Evolutionary conservation across 192 early-diverging fungal species (phyloP), one percentile per base, ranked within the genome.

Genomic region (Backusella morwellensis): DNA sequence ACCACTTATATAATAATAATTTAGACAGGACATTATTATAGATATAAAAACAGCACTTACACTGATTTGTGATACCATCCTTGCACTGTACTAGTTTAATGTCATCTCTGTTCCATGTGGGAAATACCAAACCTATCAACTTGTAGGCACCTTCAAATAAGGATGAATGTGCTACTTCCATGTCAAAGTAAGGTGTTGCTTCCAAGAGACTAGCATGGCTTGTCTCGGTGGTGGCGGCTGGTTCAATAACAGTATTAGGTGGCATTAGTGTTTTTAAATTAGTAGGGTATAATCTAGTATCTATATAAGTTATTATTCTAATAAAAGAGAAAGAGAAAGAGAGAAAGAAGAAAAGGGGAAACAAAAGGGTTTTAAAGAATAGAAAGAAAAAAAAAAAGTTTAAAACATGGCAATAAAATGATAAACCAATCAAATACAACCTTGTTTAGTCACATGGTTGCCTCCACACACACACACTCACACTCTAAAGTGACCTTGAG

Each of bases 11-110:
- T 14, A 59, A 59, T 59, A 23, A 19, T 23, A 23, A 19, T 6
- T 6, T n/a, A 52, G 41, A 12, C 41, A 42, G 14, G 8, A 0
- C 38, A 40, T 11, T 40, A 40, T 5, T 47, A 19, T 23, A 54
- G 3, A n/a, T 7, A 23, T 54, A 23, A 21, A n/a, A 21, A 54
- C 15, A 50, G 0, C 15, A 78, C 84, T 84, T 88, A 88, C 88
- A 77, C 79, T 95, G 93, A 81, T 95, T 95, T 72, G 93, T 95
- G 59, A 95, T 95, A 34, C 93, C 93, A 75, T 92, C 93, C 77
- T 92, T 93, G 86, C 86, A 93, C 75, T 95, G 89, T 23, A 85
- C 77, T 63, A 93, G 84, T 5, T 75, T 81, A 32, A 94, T 79
- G 41, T 94, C 86, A 17, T 87, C 77, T 35, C 67, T 78, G 9